phyloP scores from a whole-genome alignment of 2,329 filamentous ascomycete genomes.

The Exophiala aquamarina region DNA sequence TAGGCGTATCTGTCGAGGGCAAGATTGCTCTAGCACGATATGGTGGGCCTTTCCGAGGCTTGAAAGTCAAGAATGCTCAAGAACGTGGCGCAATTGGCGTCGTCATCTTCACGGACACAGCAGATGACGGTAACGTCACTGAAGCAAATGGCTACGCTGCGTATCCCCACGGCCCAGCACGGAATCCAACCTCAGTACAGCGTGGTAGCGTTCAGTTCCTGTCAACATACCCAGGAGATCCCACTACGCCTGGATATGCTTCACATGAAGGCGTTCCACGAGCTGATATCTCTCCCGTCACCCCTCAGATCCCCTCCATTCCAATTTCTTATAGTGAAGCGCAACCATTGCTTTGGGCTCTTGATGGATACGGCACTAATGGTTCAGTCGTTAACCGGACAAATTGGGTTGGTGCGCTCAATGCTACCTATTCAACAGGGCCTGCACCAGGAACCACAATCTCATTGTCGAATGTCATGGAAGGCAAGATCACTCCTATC shows the following conservation, averaged over 20 bases:
- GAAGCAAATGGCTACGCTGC: constrained; percentile 46
- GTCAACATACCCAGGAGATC: constrained; percentile 30
- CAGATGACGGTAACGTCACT: constrained; percentile 48
- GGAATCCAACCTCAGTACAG: constrained; percentile 48
- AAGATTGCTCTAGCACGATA: constrained; percentile 51
- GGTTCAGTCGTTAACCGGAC: constrained; percentile 34
- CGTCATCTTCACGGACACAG: constrained; percentile 48
- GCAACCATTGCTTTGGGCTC: constrained; percentile 32
- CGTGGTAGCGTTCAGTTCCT: constrained; percentile 44
- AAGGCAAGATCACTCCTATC: constrained; percentile 28
- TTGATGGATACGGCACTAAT: constrained; percentile 35
- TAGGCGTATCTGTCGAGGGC: constrained; percentile 46
- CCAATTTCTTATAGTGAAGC: constrained; percentile 34
- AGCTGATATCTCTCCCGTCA: constrained; percentile 29
- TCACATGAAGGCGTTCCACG: constrained; percentile 32
- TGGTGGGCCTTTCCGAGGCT: constrained; percentile 45
- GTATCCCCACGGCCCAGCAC: constrained; percentile 44
- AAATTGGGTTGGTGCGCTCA: constrained; percentile 34
- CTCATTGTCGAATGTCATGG: constrained; percentile 30
- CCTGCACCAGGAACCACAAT: constrained; percentile 30
- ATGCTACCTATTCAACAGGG: constrained; percentile 35
- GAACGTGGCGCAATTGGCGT: constrained; percentile 45
- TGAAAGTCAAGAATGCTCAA: constrained; percentile 51
- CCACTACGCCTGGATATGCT: constrained; percentile 34
- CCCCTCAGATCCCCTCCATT: constrained; percentile 37